A percentile compares a stretch with the other conserved stretches of the same genome.
Conservation (phyloP, 441 rosid genomes). For the Euphorbia celastroides region DNA sequence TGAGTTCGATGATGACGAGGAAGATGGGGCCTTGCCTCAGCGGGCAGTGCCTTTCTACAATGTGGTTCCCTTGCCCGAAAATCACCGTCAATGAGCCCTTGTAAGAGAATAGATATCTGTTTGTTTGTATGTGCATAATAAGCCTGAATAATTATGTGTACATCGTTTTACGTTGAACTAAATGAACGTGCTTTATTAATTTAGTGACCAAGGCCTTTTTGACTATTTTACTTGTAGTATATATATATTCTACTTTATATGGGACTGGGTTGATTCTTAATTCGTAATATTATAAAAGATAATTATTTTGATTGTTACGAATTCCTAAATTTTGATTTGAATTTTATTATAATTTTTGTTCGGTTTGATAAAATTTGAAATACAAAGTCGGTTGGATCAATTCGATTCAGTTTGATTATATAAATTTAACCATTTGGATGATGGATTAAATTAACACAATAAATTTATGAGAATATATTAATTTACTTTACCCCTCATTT, state of each 20-base stretch:
- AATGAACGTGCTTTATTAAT: not conserved
- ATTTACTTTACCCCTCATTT: too few species aligned
- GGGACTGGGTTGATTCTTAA: not conserved
- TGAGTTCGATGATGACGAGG: slow-evolving; percentile 92
- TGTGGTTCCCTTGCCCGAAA: slow-evolving; percentile 78
- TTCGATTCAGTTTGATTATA: too few species aligned
- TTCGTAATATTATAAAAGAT: too few species aligned
- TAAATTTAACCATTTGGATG: too few species aligned
- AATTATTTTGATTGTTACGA: too few species aligned
- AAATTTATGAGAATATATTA: too few species aligned
- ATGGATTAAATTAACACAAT: too few species aligned
- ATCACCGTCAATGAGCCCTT: slow-evolving; percentile 58
- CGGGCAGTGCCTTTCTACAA: slow-evolving; percentile 72
- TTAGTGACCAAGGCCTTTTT: not conserved
- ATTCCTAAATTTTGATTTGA: too few species aligned
- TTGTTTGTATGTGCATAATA: too few species aligned
- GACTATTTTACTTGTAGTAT: not conserved
- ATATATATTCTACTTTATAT: not conserved
- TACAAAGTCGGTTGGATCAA: too few species aligned
- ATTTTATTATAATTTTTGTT: too few species aligned
- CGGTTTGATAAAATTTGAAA: too few species aligned
- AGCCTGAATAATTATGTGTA: not conserved
- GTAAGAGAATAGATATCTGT: slow-evolving; percentile 12
- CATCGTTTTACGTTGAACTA: not conserved
- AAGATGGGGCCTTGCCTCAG: slow-evolving; percentile 85